These are phyloP conservation scores for Sanghuangporus weigelae DNA, from an alignment of 1,284 basidiomycete species.

Conservation along the genomic window DNA sequence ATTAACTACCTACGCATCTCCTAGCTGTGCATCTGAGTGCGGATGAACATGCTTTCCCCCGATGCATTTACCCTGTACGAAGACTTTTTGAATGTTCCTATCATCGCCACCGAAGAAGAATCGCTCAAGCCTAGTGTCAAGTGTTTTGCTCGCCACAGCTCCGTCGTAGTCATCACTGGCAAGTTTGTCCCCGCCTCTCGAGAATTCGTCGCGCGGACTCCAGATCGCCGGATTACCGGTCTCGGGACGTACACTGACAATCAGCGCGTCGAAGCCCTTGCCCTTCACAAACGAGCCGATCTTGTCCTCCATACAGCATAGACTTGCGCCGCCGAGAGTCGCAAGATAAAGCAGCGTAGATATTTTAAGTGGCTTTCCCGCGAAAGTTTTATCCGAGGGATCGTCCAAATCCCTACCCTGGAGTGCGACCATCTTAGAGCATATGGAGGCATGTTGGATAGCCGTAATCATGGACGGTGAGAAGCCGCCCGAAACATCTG, in stretches of 20 bases:
- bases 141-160: slow-evolving; percentile 26
- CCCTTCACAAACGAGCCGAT: slow-evolving; percentile 80
- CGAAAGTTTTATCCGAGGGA: slow-evolving; percentile 33
- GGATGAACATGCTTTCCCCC: background rate
- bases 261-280: slow-evolving; percentile 88
- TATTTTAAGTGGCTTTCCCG: slow-evolving; percentile 62
- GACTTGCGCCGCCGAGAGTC: slow-evolving; percentile 84
- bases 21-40: background rate
- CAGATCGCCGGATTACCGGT: slow-evolving; percentile 61
- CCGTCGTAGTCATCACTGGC: no score
- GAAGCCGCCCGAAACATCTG: slow-evolving; percentile 90
- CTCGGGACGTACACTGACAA: slow-evolving; percentile 50
- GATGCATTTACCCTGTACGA: background rate
- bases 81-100: slow-evolving; percentile 30
- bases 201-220: slow-evolving; percentile 35
- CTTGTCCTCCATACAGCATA: slow-evolving; percentile 66
- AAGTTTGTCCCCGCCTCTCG: slow-evolving; percentile 60
- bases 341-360: slow-evolving; percentile 85
- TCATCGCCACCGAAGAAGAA: slow-evolving; percentile 87
- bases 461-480: slow-evolving; percentile 77
- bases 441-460: slow-evolving; percentile 78
- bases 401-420: slow-evolving; percentile 24
- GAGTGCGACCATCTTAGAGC: slow-evolving; percentile 70
- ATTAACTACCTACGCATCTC: background rate
- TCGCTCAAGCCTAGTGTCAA: slow-evolving; percentile 56